These are phyloP conservation scores for Trichosporon asahii DNA, from an alignment of 1,284 basidiomycete species.

Conservation along the genomic window DNA sequence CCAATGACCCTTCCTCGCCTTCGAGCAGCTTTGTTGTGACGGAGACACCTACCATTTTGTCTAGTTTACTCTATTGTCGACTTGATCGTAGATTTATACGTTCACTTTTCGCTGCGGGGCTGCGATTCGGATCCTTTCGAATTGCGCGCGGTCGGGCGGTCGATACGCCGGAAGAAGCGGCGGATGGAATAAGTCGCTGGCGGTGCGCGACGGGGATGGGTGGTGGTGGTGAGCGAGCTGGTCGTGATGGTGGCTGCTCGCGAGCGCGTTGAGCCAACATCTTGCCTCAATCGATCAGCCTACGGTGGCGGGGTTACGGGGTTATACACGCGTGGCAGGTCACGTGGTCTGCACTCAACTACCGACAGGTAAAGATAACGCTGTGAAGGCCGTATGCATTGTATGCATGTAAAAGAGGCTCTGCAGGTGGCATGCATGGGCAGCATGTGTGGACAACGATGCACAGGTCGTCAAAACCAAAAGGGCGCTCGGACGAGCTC, in stretches of 20 bases:
- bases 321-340: background rate
- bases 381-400: no score
- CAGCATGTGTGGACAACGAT: background rate
- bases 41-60: background rate
- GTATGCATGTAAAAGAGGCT: no score
- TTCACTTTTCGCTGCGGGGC: background rate
- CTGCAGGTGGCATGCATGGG: background rate
- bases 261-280: background rate
- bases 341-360: background rate
- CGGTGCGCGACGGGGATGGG: no score
- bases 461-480: no score
- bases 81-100: background rate
- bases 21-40: background rate
- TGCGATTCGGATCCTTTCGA: background rate
- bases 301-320: background rate
- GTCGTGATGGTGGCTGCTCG: background rate
- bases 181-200: no score
- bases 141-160: background rate
- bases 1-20: background rate
- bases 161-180: background rate
- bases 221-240: no score
- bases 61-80: background rate
- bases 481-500: no score
- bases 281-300: background rate
- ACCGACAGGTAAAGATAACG: no score